A percentile compares a stretch with the other conserved stretches of the same genome.
Evolutionary conservation across 345 rosid genomes (phyloP).

Genomic region (Moringa oleifera): DNA sequence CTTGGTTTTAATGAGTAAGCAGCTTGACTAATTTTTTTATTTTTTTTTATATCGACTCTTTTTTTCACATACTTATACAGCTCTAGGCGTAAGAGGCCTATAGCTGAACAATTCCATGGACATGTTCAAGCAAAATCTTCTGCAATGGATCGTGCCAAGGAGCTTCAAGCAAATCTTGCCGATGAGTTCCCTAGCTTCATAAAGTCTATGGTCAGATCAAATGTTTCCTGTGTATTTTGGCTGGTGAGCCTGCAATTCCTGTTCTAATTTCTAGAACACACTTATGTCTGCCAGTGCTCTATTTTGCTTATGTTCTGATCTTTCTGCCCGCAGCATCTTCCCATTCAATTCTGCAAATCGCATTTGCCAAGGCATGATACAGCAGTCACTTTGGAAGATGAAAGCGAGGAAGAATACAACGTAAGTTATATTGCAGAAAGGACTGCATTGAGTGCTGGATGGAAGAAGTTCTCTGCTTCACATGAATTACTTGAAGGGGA

Average conservation of each 20-base stretch:
- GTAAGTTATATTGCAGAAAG: constrained; percentile 36
- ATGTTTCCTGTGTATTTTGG: background rate
- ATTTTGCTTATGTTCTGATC: too few species aligned
- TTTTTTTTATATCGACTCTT: background rate
- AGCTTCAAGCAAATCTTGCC: constrained; percentile 26
- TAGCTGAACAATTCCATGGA: too few species aligned
- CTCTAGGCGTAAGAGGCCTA: too few species aligned
- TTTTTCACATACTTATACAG: constrained; percentile 11
- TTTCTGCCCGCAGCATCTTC: too few species aligned
- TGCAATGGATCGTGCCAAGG: background rate
- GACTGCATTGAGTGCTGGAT: constrained; percentile 48
- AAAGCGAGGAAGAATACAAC: constrained; percentile 19
- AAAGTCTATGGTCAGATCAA: constrained; percentile 35
- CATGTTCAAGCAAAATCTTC: too few species aligned
- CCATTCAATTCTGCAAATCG: background rate
- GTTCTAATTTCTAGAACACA: too few species aligned
- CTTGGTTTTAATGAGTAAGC: too few species aligned
- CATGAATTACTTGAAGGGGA: constrained; percentile 38
- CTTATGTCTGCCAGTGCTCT: too few species aligned
- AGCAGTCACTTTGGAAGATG: too few species aligned
- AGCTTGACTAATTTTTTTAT: too few species aligned
- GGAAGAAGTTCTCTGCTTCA: constrained; percentile 36
- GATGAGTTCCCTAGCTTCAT: constrained; percentile 36
- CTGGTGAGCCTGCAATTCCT: too few species aligned
- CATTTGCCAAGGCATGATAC: constrained; percentile 27